phyloP scores from a whole-genome alignment of 345 rosid genomes.

The Ceriops decandra region DNA sequence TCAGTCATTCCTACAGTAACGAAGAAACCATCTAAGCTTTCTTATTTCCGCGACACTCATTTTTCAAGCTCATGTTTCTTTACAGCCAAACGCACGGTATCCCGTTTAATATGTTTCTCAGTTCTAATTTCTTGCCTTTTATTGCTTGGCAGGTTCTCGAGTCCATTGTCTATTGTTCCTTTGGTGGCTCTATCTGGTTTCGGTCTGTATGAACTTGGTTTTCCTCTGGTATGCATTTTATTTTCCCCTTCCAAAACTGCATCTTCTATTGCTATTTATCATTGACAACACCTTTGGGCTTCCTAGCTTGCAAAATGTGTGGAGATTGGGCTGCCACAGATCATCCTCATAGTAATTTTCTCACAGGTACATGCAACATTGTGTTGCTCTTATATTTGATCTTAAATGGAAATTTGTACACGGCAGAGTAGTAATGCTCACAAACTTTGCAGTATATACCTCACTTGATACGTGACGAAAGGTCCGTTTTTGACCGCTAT shows the following conservation, averaged over 20 bases:
- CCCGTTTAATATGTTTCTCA: not conserved
- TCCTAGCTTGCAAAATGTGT: conserved; percentile 79
- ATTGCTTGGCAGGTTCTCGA: conserved; percentile 52
- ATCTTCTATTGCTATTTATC: conserved; percentile 4
- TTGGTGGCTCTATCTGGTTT: conserved; percentile 86
- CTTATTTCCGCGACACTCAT: too few relatives aligned
- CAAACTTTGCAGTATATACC: conserved; percentile 67
- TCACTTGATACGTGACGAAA: conserved; percentile 54
- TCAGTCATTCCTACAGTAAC: too few relatives aligned
- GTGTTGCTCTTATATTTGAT: conserved; percentile 3
- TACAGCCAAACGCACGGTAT: too few relatives aligned
- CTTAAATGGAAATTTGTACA: not conserved
- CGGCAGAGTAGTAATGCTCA: not conserved
- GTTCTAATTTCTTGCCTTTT: not conserved
- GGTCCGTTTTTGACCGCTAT: conserved; percentile 66
- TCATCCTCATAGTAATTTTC: conserved; percentile 69
- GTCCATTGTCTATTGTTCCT: conserved; percentile 90
- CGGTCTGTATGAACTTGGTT: conserved; percentile 89
- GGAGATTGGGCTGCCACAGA: conserved; percentile 89
- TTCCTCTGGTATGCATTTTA: conserved; percentile 64
- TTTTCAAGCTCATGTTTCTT: too few relatives aligned
- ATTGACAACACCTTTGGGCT: conserved; percentile 15
- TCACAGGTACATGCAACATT: conserved; percentile 56
- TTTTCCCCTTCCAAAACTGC: not conserved
- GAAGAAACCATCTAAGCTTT: too few relatives aligned